A percentile compares a stretch with the other conserved stretches of the same genome.
Conservation (phyloP, 2,329 filamentous ascomycete species). For the Aschersonia sp. region DNA sequence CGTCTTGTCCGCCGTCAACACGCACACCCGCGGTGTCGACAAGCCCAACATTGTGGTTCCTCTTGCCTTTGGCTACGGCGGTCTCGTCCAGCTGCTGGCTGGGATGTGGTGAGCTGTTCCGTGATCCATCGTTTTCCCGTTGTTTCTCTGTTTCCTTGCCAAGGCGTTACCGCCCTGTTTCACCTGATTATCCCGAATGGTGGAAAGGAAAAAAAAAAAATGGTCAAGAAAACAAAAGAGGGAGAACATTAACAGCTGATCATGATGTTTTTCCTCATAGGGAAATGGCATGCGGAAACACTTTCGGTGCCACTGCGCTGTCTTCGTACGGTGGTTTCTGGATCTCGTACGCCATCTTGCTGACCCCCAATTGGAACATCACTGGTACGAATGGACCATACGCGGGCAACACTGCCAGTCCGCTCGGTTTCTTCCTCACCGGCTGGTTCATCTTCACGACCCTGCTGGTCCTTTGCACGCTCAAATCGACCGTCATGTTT, state of each 20-base stretch:
- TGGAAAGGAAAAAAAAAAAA: not conserved
- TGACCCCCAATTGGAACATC: constrained; percentile 54
- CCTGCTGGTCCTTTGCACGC: constrained; percentile 57
- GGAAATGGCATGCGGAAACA: constrained; percentile 82
- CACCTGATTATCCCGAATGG: not conserved
- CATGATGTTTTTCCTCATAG: constrained; percentile 21
- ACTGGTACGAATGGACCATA: constrained; percentile 30
- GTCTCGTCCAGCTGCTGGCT: constrained; percentile 62
- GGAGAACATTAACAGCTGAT: no score
- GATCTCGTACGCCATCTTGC: constrained; percentile 59
- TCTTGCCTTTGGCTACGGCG: constrained; percentile 60
- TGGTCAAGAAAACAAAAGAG: no score
- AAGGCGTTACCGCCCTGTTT: not conserved
- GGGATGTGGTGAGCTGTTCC: constrained; percentile 64
- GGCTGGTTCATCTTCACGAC: constrained; percentile 81
- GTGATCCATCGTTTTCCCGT: not conserved
- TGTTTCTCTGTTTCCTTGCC: not conserved
- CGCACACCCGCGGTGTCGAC: constrained; percentile 44
- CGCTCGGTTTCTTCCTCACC: constrained; percentile 60
- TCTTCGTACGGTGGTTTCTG: constrained; percentile 78
- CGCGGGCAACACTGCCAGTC: constrained; percentile 30
- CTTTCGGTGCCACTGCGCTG: constrained; percentile 68
- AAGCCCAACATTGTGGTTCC: constrained; percentile 53
- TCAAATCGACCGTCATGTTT: constrained; percentile 66
- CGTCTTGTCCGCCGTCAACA: constrained; percentile 61